These are phyloP conservation scores for Sporobolomyces pararoseus DNA, from an alignment of 768 basidiomycete species.

Conservation along the genomic window DNA sequence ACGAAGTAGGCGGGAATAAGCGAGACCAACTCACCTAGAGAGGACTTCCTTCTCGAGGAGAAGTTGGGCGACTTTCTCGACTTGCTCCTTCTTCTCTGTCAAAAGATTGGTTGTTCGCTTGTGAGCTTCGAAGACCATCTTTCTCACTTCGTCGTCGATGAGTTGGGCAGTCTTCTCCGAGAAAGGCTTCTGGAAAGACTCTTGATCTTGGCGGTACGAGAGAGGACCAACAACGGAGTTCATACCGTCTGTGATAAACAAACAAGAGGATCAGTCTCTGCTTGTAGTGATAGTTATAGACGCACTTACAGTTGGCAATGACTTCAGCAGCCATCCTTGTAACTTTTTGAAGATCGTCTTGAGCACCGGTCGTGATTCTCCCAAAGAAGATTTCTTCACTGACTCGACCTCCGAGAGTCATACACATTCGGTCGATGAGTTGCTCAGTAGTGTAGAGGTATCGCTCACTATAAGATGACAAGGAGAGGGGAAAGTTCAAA, in stretches of 20 bases:
- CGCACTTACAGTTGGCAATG: constrained; percentile 41
- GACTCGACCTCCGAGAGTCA: constrained; percentile 96
- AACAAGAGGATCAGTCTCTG: too few relatives aligned
- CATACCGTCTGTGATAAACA: constrained; percentile 75
- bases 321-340: constrained; percentile 91
- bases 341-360: constrained; percentile 97
- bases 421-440: constrained; percentile 91
- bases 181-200: constrained; percentile 94
- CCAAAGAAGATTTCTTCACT: constrained; percentile 99
- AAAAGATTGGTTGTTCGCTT: constrained; percentile 75
- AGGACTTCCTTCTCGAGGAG: constrained; percentile 94
- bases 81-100: constrained; percentile 73
- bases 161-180: constrained; percentile 95
- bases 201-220: constrained; percentile 84
- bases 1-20: background rate
- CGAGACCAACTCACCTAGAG: constrained; percentile 55
- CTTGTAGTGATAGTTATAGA: background rate
- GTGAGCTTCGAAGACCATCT: constrained; percentile 89
- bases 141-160: constrained; percentile 83
- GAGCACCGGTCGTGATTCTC: constrained; percentile 88
- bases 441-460: constrained; percentile 94
- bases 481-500: constrained; percentile 46
- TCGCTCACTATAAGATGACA: constrained; percentile 68
- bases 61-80: constrained; percentile 86
- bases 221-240: constrained; percentile 90